Conservation (phyloP, 345 rosid genomes). For the Corchorus olitorius region DNA sequence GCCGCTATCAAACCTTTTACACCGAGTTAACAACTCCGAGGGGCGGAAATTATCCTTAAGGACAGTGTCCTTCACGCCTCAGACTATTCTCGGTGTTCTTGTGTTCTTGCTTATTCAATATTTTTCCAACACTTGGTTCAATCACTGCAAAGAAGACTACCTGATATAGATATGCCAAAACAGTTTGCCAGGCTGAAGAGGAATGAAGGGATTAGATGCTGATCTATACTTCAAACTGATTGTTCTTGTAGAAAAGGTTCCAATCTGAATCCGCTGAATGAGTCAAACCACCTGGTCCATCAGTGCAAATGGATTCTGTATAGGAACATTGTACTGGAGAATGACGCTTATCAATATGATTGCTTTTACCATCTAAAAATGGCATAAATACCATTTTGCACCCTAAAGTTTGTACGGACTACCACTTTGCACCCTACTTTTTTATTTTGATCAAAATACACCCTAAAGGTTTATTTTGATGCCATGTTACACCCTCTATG, state of each 20-base stretch:
- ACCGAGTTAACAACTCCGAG: too few species aligned
- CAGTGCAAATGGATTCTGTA: slow-evolving; percentile 77
- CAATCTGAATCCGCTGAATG: slow-evolving; percentile 86
- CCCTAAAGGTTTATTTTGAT: too few species aligned
- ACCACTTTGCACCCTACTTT: too few species aligned
- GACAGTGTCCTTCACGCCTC: too few species aligned
- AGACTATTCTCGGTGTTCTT: too few species aligned
- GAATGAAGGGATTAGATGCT: slow-evolving; percentile 25
- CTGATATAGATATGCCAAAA: background rate
- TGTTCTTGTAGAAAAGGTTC: slow-evolving; percentile 80
- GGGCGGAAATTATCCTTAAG: too few species aligned
- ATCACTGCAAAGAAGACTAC: slow-evolving; percentile 22
- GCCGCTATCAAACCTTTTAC: too few species aligned
- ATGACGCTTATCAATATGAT: slow-evolving; percentile 31
- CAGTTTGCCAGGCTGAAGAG: slow-evolving; percentile 17
- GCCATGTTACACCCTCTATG: too few species aligned
- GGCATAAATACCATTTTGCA: too few species aligned
- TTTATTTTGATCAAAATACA: too few species aligned
- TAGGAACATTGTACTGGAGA: slow-evolving; percentile 38
- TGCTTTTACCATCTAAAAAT: slow-evolving; percentile 24
- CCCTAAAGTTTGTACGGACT: too few species aligned
- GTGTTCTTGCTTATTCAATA: too few species aligned
- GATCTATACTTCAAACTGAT: slow-evolving; percentile 44
- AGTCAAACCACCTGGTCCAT: slow-evolving; percentile 55
- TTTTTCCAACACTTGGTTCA: slow-evolving; percentile 11